Evolutionary conservation across 345 rosid species (phyloP), one percentile per base, ranked within the genome.

Genomic region (Hibiscus trionum): DNA sequence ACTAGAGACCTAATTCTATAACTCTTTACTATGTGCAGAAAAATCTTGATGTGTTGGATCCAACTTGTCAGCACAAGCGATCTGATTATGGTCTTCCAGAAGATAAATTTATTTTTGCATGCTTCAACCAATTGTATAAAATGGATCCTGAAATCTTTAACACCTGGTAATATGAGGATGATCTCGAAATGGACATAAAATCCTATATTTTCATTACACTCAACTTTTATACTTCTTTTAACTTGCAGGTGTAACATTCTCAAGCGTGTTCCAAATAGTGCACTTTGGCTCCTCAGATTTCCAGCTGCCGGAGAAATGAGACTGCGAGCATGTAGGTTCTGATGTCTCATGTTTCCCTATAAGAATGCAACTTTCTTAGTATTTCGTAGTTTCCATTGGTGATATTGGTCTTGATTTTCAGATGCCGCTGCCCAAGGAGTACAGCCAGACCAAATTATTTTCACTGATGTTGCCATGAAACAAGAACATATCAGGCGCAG

Each of bases 291-390:
- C 65, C 96, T 95, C 49, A 87, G 96, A 68, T 92, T 92, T 77
- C 99, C 99, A 27, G 99, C 99, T 75, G 96, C 99, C 0, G 99
- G 99, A 62, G 99, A 95, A 82, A 88, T 82, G 88, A 89, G 98
- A 82, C 85, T 95, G 35, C 91, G 97, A 11, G 55, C 88, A 75
- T 90, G 98, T 95, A 86, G 11, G 97, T 76, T 66, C 50, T 19
- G 39, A 14, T 26, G 19, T 50, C 29, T 70, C 11, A 12, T 49
- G 6, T 66, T 35, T 12, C 11, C 52, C 21, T 21, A 11, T 42
- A 4, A 64, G 33, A 39, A 11, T 11, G 31, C n/a, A 21, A 65
- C 53, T 8, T 42, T 21, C 9, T 8, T 64, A 5, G 49, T 39
- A 56, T 55, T 47, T 14, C 14, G 21, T n/a, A 6, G 35, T 31